Evolutionary conservation across 768 basidiomycete genomes (phyloP).

Genomic region (Lactarius pseudohatsudake): DNA sequence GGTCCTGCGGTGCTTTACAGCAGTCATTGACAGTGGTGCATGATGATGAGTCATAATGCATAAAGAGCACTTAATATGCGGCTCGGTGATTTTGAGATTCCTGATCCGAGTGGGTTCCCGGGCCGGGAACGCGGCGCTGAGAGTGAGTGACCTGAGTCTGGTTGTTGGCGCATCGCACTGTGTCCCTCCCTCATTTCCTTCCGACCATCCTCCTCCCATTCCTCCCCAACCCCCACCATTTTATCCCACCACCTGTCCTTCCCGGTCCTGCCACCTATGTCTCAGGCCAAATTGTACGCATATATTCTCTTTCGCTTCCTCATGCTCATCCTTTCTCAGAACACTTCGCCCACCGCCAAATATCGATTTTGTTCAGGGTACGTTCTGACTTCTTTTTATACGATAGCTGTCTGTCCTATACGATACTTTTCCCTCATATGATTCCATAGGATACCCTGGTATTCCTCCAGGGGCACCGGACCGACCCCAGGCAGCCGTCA

Average conservation of each 20-base stretch:
- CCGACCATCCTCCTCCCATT: neutral
- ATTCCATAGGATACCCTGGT: constrained; percentile 71
- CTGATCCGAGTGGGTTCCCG: neutral
- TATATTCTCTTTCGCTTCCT: neutral
- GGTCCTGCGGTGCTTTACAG: neutral
- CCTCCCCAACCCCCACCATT: neutral
- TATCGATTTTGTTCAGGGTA: constrained; percentile 82
- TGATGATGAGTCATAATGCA: neutral
- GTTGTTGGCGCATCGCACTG: neutral
- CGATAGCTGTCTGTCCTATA: neutral
- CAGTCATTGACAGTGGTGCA: neutral
- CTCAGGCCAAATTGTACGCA: constrained; percentile 22
- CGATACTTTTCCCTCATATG: constrained; percentile 7
- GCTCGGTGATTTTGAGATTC: neutral
- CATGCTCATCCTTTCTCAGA: constrained; percentile 39
- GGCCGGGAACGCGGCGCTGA: constrained; percentile 1
- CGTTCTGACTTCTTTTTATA: neutral
- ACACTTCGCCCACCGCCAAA: constrained; percentile 85
- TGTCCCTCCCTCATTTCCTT: neutral
- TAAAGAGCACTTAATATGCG: neutral
- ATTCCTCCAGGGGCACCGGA: constrained; percentile 78
- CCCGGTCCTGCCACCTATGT: neutral
- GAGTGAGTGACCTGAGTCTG: neutral
- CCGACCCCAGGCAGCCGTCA: constrained; percentile 78
- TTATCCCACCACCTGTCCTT: neutral